These are phyloP conservation scores for Pleurozium schreberi DNA, from an alignment of 225 moss, liverwort and hornwort species.

Conservation along the genomic window DNA sequence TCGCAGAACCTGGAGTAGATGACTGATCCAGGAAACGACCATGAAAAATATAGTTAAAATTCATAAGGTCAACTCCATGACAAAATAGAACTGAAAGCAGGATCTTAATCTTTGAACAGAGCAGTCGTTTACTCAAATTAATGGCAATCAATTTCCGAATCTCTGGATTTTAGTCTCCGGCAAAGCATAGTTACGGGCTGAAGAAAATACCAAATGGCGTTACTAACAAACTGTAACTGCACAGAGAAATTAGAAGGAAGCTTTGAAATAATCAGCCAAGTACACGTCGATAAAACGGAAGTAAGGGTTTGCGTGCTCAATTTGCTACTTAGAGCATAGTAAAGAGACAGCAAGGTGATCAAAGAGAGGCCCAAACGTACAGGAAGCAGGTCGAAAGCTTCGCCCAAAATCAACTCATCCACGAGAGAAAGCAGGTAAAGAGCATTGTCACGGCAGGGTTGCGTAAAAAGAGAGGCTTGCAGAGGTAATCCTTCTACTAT, in stretches of 20 bases:
- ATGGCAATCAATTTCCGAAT: neutral
- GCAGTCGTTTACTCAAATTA: neutral
- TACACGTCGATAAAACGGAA: neutral
- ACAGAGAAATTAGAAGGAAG: neutral
- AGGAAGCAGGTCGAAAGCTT: conserved; percentile 57
- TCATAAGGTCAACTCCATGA: neutral
- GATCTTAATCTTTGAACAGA: neutral
- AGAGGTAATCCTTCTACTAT: conserved; percentile 51
- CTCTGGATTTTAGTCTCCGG: neutral
- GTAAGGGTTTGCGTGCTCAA: neutral
- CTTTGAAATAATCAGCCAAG: neutral
- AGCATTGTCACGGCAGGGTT: conserved; percentile 74
- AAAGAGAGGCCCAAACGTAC: conserved; percentile 23
- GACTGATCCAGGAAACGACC: conserved; percentile 3
- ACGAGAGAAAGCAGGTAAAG: conserved; percentile 65
- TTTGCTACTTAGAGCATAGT: neutral
- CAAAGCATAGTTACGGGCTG: neutral
- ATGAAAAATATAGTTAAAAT: neutral
- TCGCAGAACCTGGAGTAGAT: conserved; percentile 19
- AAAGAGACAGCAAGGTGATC: neutral
- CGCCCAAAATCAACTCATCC: conserved; percentile 65
- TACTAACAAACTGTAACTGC: neutral
- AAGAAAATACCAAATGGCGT: neutral
- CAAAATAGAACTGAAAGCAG: neutral
- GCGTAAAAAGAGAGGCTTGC: conserved; percentile 58